Evolutionary conservation across 2,329 filamentous ascomycete genomes (phyloP).

Genomic region (Colletotrichum caudatum): DNA sequence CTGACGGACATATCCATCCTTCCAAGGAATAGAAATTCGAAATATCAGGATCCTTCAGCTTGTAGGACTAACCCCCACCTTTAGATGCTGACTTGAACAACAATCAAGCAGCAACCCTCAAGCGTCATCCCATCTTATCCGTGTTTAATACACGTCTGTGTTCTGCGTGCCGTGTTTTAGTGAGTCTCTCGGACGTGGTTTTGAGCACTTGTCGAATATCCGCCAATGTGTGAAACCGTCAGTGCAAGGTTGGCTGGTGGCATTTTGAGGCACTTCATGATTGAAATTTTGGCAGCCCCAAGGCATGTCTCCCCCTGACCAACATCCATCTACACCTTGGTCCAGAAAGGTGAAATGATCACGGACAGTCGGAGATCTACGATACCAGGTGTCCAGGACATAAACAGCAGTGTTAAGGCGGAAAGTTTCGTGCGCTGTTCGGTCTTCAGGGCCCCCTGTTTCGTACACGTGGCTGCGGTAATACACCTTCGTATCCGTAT

Average conservation of each 20-base stretch:
- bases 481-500: conserved; percentile 9
- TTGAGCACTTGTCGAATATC: conserved; percentile 3
- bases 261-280: conserved; percentile 25
- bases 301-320: background rate
- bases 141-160: conserved; percentile 15
- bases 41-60: background rate
- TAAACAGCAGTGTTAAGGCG: background rate
- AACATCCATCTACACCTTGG: background rate
- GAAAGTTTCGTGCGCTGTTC: conserved; percentile 20
- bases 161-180: conserved; percentile 9
- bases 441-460: background rate
- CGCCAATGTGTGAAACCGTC: conserved; percentile 26
- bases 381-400: conserved; percentile 1
- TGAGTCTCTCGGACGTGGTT: conserved; percentile 1
- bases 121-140: conserved; percentile 4
- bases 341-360: conserved; percentile 8
- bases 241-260: background rate
- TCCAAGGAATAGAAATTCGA: background rate
- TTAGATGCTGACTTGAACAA: background rate
- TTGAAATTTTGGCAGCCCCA: conserved; percentile 19
- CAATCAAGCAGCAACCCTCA: background rate
- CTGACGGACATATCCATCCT: too few species aligned
- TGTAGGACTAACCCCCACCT: background rate
- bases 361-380: conserved; percentile 22
- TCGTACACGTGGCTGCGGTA: background rate